A percentile compares a stretch with the other conserved stretches of the same genome.
These are phyloP conservation scores for Dalbergia cochinchinensis DNA, from an alignment of 306 rosid genomes.

Conservation along the genomic window DNA sequence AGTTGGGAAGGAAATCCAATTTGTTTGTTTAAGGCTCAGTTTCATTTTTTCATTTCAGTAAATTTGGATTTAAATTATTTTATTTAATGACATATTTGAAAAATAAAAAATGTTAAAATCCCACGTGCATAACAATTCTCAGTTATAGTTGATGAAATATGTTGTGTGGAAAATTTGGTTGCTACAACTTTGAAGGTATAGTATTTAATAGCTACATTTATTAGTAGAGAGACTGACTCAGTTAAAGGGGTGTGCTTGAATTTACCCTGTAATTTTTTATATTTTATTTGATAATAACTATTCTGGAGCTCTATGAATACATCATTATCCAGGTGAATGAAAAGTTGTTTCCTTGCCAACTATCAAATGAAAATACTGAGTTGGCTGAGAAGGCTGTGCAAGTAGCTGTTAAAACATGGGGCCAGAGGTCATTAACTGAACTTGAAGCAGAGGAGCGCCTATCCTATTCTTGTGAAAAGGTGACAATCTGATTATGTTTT, in stretches of 20 bases:
- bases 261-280: not conserved
- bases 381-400: conserved; percentile 82
- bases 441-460: conserved; percentile 98
- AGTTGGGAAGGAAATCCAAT: not conserved
- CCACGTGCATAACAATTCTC: too few relatives aligned
- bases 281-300: not conserved
- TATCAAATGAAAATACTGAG: conserved; percentile 70
- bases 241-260: not conserved
- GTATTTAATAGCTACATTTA: not conserved
- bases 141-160: too few relatives aligned
- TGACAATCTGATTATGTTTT: conserved; percentile 42
- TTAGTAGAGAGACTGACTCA: not conserved
- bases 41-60: not conserved
- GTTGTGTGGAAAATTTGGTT: not conserved
- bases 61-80: not conserved
- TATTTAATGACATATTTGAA: not conserved
- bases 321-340: conserved; percentile 75
- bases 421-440: conserved; percentile 85
- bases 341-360: conserved; percentile 84
- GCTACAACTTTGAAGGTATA: too few relatives aligned
- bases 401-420: conserved; percentile 89
- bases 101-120: too few relatives aligned
- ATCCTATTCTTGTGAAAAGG: conserved; percentile 95
- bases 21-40: not conserved
- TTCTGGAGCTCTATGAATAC: conserved; percentile 43